A percentile compares a stretch with the other conserved stretches of the same genome.
Evolutionary conservation across 768 basidiomycete genomes (phyloP).

Genomic region (Tephrocybe sp.): DNA sequence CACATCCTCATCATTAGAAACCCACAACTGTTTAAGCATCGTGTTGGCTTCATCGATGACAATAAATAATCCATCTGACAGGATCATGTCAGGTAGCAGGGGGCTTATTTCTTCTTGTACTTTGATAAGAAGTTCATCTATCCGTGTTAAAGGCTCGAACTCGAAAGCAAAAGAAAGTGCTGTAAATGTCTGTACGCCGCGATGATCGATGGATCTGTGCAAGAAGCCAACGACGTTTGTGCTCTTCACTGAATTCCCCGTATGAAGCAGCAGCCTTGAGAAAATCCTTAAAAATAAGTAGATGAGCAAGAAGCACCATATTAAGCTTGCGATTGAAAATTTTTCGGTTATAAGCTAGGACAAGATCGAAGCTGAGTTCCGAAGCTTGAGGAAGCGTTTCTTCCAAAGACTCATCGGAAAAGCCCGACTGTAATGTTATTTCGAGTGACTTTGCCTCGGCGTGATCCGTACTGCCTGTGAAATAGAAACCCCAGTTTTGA

Average conservation of each 20-base stretch:
- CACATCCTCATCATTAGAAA: neutral
- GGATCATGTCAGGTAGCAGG: neutral
- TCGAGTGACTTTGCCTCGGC: neutral
- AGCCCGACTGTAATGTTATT: neutral
- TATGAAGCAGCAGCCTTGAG: neutral
- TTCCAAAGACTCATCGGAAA: neutral
- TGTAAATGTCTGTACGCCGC: neutral
- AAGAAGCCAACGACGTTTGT: conserved; percentile 6
- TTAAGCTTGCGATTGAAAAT: neutral
- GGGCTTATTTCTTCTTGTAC: neutral
- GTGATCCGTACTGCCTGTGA: neutral
- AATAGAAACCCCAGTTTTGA: too few species aligned
- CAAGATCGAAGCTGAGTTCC: neutral
- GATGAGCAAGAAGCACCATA: neutral
- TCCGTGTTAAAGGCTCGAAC: neutral
- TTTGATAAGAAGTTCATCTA: neutral
- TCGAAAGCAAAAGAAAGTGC: neutral
- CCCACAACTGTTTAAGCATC: neutral
- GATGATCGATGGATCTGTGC: neutral
- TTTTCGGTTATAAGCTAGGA: neutral
- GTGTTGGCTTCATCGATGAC: conserved; percentile 5
- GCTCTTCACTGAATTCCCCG: neutral
- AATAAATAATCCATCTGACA: neutral
- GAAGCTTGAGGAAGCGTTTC: neutral
- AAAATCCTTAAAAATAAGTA: too few species aligned